Base-by-base conservation (phyloP, 176 grass and related monocot species). In the Zea luxurians region DNA sequence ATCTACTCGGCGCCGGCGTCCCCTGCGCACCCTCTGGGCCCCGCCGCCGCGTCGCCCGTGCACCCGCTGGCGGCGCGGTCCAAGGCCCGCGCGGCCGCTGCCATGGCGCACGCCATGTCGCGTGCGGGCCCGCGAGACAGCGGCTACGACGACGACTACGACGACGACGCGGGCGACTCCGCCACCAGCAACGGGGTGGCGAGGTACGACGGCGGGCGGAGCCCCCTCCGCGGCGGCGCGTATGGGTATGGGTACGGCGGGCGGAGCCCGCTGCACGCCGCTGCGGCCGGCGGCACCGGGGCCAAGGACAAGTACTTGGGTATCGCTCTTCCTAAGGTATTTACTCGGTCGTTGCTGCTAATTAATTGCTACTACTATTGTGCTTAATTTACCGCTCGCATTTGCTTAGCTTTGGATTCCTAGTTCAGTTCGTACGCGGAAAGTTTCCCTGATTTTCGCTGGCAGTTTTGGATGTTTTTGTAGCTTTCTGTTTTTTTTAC, bases 1-100 rank as follows among this genome's bases (percentile, higher is more conserved):
- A 48, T 93, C 27, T 92, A 81, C 84, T 96, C 95, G 4, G 89
- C 85, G 10, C 89, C 94, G 17, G 82, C 91, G 49, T 97, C 94
- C 59, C 94, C 94, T 0, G 91, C 87, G 4, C 89, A 90, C 38
- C 86, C 86, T 1, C 48, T 86, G 70, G 55, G 68, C 20, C 36
- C 81, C 54, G 7, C 49, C 53, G 10, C 78, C 34, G 81, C 87
- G 38, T 79, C 82, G 16, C 79, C 61, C 10, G 60, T 69, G 61
- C 80, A 79, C 48, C 75, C 58, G 50, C 50, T 87, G 1, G 49
- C 85, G 10, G 80, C 74, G 38, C 80, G 89, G 70, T 75, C 86
- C 81, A 84, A 89, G 69, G 78, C 88, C 0, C 79, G 83, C 10
- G 71, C 90, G n/a, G 89, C 85, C 41, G 79, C 75, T 11, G 85